Base-by-base conservation (phyloP, 2,329 filamentous ascomycete species). In the Stachybotrys chlorohalonatus region DNA sequence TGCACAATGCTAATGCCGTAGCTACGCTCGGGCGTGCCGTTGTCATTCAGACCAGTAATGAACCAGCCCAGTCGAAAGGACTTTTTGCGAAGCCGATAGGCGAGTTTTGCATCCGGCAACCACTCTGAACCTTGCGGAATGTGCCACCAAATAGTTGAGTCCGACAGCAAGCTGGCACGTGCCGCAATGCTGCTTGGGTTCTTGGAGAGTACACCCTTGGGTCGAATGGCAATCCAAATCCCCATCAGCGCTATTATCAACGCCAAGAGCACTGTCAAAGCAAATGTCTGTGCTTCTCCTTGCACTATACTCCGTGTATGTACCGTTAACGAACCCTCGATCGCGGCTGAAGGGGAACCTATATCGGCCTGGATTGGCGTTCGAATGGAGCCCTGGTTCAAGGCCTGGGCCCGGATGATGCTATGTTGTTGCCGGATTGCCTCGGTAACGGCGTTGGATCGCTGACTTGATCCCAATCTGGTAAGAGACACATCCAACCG, bases 121-220 rank as follows among this genome's bases (percentile, higher is more conserved):
- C 63, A 65, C 36, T 64, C 62, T 8, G 59, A 60, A 24, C 64
- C 64, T 13, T 59, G 55, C 4, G 64, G 64, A 7, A 66, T 54
- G 24, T 64, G 60, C 56, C 59, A 62, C 63, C 63, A 64, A 16
- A 65, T 16, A 7, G 60, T 62, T 36, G 64, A 66, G 59, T 65
- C 63, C 5, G 62, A 62, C 24, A 66, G 56, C 42, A 66, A 61
- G 54, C 64, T 66, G 30, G 62, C 64, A 52, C 61, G 62, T 9
- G 64, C 64, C 9, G 64, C 64, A 31, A 66, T 64, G 36, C 64
- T 66, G 8, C 64, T 60, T 2, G 64, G 64, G 52, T 60, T 62
- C 53, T 65, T 65, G 30, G 63, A 57, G 7, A 66, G 46, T 16
- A 53, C 53, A 15, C 57, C 60, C 51, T 53, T 58, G n/a, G 62